Evolutionary conservation across 345 rosid species (phyloP).

Genomic region (Hirschfeldia incana): DNA sequence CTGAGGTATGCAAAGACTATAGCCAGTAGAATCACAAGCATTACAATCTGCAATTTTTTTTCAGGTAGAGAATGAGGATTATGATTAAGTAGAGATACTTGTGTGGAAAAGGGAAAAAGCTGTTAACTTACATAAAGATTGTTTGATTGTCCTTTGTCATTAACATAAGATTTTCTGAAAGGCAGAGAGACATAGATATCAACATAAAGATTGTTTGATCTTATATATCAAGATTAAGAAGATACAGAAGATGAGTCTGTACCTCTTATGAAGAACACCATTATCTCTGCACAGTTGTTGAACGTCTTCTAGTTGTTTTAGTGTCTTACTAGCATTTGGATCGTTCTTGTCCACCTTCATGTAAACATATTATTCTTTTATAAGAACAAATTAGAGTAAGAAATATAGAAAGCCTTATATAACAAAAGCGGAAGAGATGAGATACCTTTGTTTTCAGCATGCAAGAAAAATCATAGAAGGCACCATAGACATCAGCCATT

Average conservation of each 20-base stretch:
- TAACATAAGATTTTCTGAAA: slow-evolving; percentile 66
- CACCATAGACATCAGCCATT: slow-evolving; percentile 90
- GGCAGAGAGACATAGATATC: slow-evolving; percentile 20
- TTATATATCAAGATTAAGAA: neutral
- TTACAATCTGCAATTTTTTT: slow-evolving; percentile 46
- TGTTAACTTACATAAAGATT: slow-evolving; percentile 29
- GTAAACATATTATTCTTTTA: neutral
- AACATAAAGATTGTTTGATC: neutral
- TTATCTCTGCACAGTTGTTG: slow-evolving; percentile 65
- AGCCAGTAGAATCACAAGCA: slow-evolving; percentile 52
- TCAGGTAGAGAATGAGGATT: neutral
- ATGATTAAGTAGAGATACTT: neutral
- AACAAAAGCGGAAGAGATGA: neutral
- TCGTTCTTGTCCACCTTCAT: slow-evolving; percentile 69
- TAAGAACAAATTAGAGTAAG: neutral
- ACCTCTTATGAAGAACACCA: slow-evolving; percentile 64
- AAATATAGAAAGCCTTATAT: neutral
- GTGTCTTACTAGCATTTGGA: slow-evolving; percentile 68
- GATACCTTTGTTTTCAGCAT: slow-evolving; percentile 75
- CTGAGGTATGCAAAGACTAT: slow-evolving; percentile 47
- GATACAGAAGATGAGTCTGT: neutral
- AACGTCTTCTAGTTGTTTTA: slow-evolving; percentile 60
- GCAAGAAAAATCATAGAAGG: slow-evolving; percentile 75
- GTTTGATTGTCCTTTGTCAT: slow-evolving; percentile 39
- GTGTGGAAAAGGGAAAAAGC: neutral